Conservation (phyloP, 192 early-diverging fungal species). For the Linnemannia schmuckeri region DNA sequence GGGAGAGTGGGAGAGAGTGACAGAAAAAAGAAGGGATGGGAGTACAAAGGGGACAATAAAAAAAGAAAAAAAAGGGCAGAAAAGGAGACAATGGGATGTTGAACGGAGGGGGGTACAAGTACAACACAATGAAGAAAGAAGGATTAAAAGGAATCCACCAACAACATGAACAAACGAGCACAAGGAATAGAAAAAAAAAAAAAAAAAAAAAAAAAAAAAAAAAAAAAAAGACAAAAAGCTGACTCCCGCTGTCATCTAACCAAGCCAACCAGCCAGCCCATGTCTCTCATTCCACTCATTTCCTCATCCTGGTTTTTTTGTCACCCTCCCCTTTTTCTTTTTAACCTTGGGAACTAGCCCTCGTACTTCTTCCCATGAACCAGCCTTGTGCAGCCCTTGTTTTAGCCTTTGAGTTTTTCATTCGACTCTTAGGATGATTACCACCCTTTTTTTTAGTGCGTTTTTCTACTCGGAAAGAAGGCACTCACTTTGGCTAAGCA, state of each 20-base stretch:
- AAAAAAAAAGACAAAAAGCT: not conserved
- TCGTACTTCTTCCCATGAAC: not conserved
- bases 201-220: not conserved
- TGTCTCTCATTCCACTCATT: not conserved
- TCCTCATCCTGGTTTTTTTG: not conserved
- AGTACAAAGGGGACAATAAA: not conserved
- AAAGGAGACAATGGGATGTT: too few species aligned
- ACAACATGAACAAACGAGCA: not conserved
- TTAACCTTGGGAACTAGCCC: not conserved
- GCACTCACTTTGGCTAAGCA: not conserved
- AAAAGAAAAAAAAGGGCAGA: too few species aligned
- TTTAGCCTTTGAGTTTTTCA: not conserved
- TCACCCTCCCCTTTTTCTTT: not conserved
- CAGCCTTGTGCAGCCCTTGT: not conserved
- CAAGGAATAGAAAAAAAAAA: not conserved
- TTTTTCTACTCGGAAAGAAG: not conserved
- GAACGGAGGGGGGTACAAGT: slow-evolving; percentile 1
- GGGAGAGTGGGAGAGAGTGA: not conserved
- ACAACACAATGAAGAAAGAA: not conserved
- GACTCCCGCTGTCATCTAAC: not conserved
- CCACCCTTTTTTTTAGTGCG: not conserved
- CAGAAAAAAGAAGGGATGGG: not conserved
- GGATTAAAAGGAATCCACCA: not conserved
- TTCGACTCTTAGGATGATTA: not conserved
- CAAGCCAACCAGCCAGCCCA: too few species aligned